Percentiles rank a stretch among this genome's conserved stretches.
Conservation (phyloP, 768 basidiomycete species). For the Kwoniella mangroviensis region DNA sequence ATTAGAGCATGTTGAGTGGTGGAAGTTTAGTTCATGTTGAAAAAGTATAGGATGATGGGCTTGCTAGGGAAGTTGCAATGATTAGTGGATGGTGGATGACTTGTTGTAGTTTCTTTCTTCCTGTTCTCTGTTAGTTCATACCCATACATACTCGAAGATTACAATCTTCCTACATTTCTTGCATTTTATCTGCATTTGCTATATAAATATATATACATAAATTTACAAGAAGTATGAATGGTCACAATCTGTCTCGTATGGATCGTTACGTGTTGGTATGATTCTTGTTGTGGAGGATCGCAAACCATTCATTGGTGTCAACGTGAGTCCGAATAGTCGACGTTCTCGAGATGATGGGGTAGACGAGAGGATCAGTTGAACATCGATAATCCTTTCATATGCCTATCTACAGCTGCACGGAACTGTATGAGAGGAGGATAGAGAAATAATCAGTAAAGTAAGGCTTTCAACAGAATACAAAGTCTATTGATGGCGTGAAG, state of each 20-base stretch:
- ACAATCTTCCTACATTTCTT: neutral
- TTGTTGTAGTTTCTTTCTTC: neutral
- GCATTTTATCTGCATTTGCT: slow-evolving; percentile 2
- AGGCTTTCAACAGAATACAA: no score
- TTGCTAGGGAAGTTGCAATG: neutral
- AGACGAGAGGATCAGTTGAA: slow-evolving; percentile 37
- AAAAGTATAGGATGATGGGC: neutral
- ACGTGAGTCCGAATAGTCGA: neutral
- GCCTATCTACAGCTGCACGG: slow-evolving; percentile 54
- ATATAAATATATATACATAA: neutral
- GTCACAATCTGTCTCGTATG: neutral
- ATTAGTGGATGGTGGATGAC: neutral
- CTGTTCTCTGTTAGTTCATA: no score
- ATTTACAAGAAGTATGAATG: slow-evolving; percentile 12
- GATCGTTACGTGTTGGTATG: neutral
- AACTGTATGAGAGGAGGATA: slow-evolving; percentile 39
- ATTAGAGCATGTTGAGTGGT: neutral
- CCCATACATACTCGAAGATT: no score
- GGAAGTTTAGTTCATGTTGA: no score
- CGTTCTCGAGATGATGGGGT: neutral
- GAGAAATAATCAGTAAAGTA: neutral
- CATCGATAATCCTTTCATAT: slow-evolving; percentile 56
- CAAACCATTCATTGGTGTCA: no score
- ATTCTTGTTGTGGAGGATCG: no score
- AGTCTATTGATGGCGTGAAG: no score